Percentiles rank a stretch among this genome's conserved stretches.
Conservation (phyloP, 2,329 filamentous ascomycete species). For the Dactylonectria macrodidyma region DNA sequence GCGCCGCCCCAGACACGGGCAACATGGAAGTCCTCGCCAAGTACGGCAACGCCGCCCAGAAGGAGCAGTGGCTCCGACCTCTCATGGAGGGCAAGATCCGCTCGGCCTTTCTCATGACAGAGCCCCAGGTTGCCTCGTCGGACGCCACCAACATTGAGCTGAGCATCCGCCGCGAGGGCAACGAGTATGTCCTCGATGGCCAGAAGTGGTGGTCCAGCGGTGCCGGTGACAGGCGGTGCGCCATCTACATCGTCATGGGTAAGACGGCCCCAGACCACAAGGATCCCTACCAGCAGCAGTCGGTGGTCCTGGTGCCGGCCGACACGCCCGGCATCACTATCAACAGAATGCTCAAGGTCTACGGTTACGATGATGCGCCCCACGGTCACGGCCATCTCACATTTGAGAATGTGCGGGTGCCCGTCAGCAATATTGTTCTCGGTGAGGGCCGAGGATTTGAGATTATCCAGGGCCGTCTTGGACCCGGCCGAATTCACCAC, state of each 20-base stretch:
- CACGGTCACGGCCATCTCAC: slow-evolving; percentile 95
- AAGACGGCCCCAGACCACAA: slow-evolving; percentile 85
- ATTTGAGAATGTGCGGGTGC: slow-evolving; percentile 92
- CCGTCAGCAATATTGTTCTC: slow-evolving; percentile 86
- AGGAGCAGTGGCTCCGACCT: slow-evolving; percentile 85
- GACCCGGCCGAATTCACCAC: slow-evolving; percentile 97
- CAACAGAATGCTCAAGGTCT: slow-evolving; percentile 92
- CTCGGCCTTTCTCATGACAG: slow-evolving; percentile 94
- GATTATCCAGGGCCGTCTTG: slow-evolving; percentile 97
- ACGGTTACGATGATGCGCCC: slow-evolving; percentile 98
- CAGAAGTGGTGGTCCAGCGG: slow-evolving; percentile 99
- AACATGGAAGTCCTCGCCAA: slow-evolving; percentile 97
- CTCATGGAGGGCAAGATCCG: slow-evolving; percentile 88
- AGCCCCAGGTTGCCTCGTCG: slow-evolving; percentile 88
- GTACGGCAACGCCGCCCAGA: slow-evolving; percentile 89
- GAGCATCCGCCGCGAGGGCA: slow-evolving; percentile 84
- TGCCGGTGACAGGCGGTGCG: slow-evolving; percentile 91
- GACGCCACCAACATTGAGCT: slow-evolving; percentile 96
- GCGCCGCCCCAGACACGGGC: slow-evolving; percentile 90
- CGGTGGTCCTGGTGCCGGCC: slow-evolving; percentile 91
- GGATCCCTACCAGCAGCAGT: slow-evolving; percentile 91
- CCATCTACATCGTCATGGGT: slow-evolving; percentile 97
- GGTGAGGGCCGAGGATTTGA: slow-evolving; percentile 96
- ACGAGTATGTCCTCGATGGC: slow-evolving; percentile 93
- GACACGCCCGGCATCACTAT: slow-evolving; percentile 89